Conservation (phyloP, 345 rosid species). For the Pugionium cornutum region DNA sequence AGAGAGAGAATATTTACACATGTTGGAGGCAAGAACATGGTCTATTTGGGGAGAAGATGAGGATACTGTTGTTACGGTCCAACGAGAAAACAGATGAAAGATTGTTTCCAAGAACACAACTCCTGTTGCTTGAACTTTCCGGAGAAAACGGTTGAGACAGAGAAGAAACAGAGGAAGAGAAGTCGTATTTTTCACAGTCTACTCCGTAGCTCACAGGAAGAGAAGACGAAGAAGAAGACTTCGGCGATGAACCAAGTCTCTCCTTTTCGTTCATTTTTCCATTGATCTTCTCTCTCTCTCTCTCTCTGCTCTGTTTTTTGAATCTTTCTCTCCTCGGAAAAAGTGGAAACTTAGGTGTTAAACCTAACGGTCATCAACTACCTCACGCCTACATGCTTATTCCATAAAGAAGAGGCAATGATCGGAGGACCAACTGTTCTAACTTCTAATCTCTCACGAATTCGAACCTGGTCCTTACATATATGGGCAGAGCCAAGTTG, state of each 20-base stretch:
- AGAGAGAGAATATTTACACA: slow-evolving; percentile 19
- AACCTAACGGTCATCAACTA: slow-evolving; percentile 41
- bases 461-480: background rate
- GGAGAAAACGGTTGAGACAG: slow-evolving; percentile 35
- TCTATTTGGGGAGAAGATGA: slow-evolving; percentile 23
- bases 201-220: slow-evolving; percentile 41
- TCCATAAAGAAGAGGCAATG: background rate
- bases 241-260: slow-evolving; percentile 18
- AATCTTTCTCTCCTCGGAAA: slow-evolving; percentile 13
- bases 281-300: slow-evolving; percentile 3
- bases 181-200: slow-evolving; percentile 30
- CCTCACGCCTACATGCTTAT: slow-evolving; percentile 4
- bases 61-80: slow-evolving; percentile 11
- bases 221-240: slow-evolving; percentile 32
- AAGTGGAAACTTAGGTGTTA: slow-evolving; percentile 31
- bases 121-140: slow-evolving; percentile 27
- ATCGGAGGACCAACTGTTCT: background rate
- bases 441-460: background rate
- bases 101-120: slow-evolving; percentile 21
- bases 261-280: slow-evolving; percentile 32
- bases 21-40: slow-evolving; percentile 36
- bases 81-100: slow-evolving; percentile 23
- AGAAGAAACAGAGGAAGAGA: slow-evolving; percentile 36
- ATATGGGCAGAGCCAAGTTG: background rate
- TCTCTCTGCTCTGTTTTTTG: background rate